These are phyloP conservation scores for Tremella fuciformis DNA, from an alignment of 768 basidiomycete species.

Conservation along the genomic window DNA sequence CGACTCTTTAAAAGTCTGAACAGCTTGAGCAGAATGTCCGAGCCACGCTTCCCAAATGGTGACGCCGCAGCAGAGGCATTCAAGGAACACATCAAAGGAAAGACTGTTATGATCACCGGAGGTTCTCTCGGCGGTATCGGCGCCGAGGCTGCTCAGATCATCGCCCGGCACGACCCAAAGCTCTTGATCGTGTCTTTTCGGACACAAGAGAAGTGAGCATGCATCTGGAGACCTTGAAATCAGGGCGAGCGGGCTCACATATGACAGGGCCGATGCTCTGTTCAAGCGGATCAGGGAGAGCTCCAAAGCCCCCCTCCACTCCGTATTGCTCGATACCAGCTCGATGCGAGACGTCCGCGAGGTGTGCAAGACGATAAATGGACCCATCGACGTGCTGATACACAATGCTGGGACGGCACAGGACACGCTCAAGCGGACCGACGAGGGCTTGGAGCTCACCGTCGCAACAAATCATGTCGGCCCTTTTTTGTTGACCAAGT, in stretches of 20 bases:
- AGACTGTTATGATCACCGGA: conserved; percentile 14
- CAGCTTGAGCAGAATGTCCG: too few species aligned
- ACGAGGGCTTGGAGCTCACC: conserved; percentile 7
- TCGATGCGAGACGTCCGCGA: conserved; percentile 13
- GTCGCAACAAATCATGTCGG: conserved; percentile 19
- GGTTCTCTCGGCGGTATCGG: conserved; percentile 21
- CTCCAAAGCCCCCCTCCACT: conserved; percentile 10
- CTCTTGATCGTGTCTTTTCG: conserved; percentile 16
- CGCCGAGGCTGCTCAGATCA: conserved; percentile 15
- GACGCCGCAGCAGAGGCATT: too few species aligned
- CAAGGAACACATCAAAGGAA: too few species aligned
- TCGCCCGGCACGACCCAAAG: conserved; percentile 13
- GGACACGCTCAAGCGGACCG: conserved; percentile 6
- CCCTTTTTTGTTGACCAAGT: conserved; percentile 24
- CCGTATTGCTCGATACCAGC: conserved; percentile 11
- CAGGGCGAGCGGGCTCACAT: neutral
- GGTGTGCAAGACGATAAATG: conserved; percentile 11
- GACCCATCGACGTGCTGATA: conserved; percentile 18
- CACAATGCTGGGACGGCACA: conserved; percentile 17
- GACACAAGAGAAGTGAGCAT: conserved; percentile 14
- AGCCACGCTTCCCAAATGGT: too few species aligned
- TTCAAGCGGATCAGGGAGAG: conserved; percentile 11
- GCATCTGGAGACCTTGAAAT: neutral
- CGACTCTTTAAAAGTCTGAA: too few species aligned
- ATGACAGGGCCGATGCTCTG: conserved; percentile 13